Evolutionary conservation across 2,329 filamentous ascomycete species (phyloP).

Genomic region (Proliferodiscus dingleyae): DNA sequence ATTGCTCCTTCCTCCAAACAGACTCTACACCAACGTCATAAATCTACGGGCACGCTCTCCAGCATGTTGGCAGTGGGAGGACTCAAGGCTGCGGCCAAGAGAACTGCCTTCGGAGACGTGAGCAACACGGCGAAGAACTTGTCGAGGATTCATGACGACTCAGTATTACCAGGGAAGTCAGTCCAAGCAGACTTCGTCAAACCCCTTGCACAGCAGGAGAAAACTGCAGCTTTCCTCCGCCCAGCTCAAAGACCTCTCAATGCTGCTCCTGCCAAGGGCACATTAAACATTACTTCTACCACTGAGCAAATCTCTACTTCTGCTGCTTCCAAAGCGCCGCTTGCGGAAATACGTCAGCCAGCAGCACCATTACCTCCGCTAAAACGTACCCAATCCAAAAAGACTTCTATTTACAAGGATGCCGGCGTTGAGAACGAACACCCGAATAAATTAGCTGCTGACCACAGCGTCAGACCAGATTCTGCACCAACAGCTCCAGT

Average conservation of each 20-base stretch:
- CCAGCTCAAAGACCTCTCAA: conserved; percentile 57
- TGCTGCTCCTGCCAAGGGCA: conserved; percentile 17
- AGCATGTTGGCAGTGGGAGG: conserved; percentile 46
- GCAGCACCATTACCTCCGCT: conserved; percentile 30
- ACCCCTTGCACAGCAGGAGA: conserved; percentile 29
- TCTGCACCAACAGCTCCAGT: conserved; percentile 21
- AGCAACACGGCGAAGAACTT: conserved; percentile 57
- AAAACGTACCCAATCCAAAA: conserved; percentile 47
- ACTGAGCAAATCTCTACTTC: conserved; percentile 11
- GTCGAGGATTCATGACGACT: conserved; percentile 50
- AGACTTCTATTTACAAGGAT: conserved; percentile 53
- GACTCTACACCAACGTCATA: conserved; percentile 72
- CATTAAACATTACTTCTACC: conserved; percentile 7
- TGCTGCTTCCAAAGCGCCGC: conserved; percentile 29
- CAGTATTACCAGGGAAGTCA: conserved; percentile 43
- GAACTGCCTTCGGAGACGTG: conserved; percentile 76
- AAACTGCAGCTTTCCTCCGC: conserved; percentile 44
- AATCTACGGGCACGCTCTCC: conserved; percentile 65
- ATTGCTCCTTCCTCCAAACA: conserved; percentile 49
- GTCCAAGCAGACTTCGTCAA: conserved; percentile 23
- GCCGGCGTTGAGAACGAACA: conserved; percentile 29
- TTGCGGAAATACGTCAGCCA: conserved; percentile 17
- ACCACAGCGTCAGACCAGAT: conserved; percentile 27
- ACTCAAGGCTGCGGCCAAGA: conserved; percentile 64
- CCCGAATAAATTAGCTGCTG: conserved; percentile 14